Base-by-base conservation (phyloP, 345 rosid genomes). In the Boechera retrofracta region DNA sequence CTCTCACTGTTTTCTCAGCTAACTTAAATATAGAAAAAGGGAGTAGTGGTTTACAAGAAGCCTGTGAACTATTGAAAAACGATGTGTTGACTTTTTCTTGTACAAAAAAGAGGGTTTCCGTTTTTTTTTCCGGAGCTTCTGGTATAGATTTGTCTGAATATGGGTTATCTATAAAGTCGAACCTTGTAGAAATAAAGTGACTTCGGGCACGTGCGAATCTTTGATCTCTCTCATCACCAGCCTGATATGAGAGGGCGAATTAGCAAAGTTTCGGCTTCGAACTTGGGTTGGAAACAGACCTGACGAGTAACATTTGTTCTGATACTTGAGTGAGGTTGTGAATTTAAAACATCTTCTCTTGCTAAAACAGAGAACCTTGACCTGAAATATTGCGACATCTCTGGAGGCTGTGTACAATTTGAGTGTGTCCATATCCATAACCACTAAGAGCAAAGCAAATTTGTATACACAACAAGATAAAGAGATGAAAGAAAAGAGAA, bases 401-500 rank as follows among this genome's bases (percentile, higher is more conserved):
- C 18, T 24, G 26, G 10, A 60, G 15, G 6, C 16, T 75, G 80
- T 69, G 58, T 38, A 77, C 81, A 48, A 71, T 38, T 48, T 38
- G 39, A 48, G 39, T 28, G 44, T 16, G 31, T 42, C 21, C 56
- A 53, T 53, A 52, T 13, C 42, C 54, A 71, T 64, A 77, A 35
- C 36, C 56, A 60, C 63, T 24, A 69, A 42, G 29, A 7, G n/a
- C 12, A 54, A 70, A 45, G 53, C 69, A 66, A 58, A 11, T 32
- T 11, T 57, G 77, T 71, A 77, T 71, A 72, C 73, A 77, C 68
- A 77, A 36, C 7, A 64, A 56, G 24, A 56, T 36, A 32, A 55
- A 24, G 21, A 64, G 4, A 15, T 31, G 8, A 8, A 33, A 38
- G 13, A 18, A 28, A 52, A 54, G 31, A 32, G 13, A 65, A 47